Base-by-base conservation (phyloP, 106 monocot genomes). In the Narthecium ossifragum region DNA sequence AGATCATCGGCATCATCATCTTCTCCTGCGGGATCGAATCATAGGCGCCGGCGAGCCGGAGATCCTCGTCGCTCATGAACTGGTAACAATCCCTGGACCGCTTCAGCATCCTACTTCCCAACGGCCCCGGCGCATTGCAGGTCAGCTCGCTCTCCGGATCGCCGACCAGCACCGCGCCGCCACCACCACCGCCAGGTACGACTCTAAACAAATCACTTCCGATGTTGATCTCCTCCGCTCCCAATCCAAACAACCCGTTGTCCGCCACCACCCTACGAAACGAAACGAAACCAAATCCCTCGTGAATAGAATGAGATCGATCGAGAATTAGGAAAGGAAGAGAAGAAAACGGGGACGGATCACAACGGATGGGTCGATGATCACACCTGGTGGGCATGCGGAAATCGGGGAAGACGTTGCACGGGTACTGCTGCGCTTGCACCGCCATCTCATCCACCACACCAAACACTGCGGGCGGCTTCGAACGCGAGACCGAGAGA, bases 131-230 rank as follows among this genome's bases (percentile, higher is more conserved):
- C 22, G 63, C 59, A 46, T 58, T 81, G 66, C 72, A 64, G 17
- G 76, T 81, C 40, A 81, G 71, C 47, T 76, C 76, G 59, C 75
- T 81, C 18, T 59, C 61, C 0, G 53, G 67, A 7, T 65, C 68
- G 53, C 68, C 73, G 14, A 80, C 39, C 39, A 15, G 39, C 20
- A n/a, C n/a, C 47, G 13, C 20, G n/a, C 12, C 47, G 13, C 47
- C 47, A 47, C 18, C 18, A 14, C 13, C n/a, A 0, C 47, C 47
- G 6, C 18, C n/a, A 5, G 5, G 36, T 10, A 5, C 14, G 53
- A 53, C 24, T 26, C 8, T 28, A 30, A 15, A 39, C 9, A 39
- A 39, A 39, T 39, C 53, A 9, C 6, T 48, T 48, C 0, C 6
- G 47, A 9, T n/a, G 17, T 6, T 5, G 47, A 15, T 0, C n/a